A percentile compares a stretch with the other conserved stretches of the same genome.
These are phyloP conservation scores for Rhododendron simsii DNA, from an alignment of 148 eudicot species.

Conservation along the genomic window DNA sequence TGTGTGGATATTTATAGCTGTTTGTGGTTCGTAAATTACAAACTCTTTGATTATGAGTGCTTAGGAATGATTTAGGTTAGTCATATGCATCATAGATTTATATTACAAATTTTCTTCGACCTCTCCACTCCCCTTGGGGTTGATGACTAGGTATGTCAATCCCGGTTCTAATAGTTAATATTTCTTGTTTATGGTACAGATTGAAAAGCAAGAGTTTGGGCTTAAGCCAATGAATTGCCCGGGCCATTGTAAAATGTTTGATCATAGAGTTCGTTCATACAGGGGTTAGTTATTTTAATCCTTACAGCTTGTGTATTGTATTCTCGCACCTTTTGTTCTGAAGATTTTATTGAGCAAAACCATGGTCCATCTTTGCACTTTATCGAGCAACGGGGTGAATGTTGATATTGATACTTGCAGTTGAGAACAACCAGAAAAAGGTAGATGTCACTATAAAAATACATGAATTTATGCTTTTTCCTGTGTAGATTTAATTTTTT, in stretches of 20 bases:
- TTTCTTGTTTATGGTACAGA: conserved; percentile 35
- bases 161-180: background rate
- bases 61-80: background rate
- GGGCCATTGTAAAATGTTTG: conserved; percentile 92
- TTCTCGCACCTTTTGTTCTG: background rate
- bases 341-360: background rate
- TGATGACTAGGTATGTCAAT: background rate
- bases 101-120: background rate
- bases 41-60: background rate
- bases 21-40: background rate
- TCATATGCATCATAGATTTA: background rate
- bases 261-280: conserved; percentile 95
- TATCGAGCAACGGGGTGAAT: background rate
- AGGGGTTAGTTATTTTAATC: conserved; percentile 53
- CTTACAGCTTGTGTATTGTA: background rate
- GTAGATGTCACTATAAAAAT: background rate
- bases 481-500: background rate
- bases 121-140: background rate
- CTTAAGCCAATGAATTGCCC: conserved; percentile 99
- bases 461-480: background rate
- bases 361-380: conserved; percentile 1
- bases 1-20: background rate
- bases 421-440: background rate
- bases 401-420: background rate
- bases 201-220: conserved; percentile 81